Evolutionary conservation across 306 rosid genomes (phyloP).

Genomic region (Prunus armeniaca): DNA sequence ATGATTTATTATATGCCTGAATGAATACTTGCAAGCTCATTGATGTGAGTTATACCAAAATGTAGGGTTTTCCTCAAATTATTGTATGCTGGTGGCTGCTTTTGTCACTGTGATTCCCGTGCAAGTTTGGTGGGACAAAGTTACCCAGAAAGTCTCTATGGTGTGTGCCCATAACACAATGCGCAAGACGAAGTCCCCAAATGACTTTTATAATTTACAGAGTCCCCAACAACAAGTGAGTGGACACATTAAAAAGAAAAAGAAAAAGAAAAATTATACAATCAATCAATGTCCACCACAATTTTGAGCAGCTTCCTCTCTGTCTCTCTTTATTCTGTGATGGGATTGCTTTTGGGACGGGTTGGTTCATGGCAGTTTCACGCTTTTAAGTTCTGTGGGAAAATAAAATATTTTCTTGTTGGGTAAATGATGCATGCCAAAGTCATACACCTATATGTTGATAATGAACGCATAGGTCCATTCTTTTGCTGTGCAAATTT

Average conservation of each 20-base stretch:
- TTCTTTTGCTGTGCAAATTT: too few relatives aligned
- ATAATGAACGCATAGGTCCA: too few relatives aligned
- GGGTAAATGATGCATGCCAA: not conserved
- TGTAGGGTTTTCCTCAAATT: not conserved
- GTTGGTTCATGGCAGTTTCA: not conserved
- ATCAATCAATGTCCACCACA: not conserved
- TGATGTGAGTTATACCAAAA: not conserved
- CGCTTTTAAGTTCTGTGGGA: not conserved
- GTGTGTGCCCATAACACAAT: not conserved
- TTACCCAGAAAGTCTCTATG: not conserved
- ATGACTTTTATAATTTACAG: too few relatives aligned
- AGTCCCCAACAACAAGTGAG: not conserved
- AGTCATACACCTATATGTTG: not conserved
- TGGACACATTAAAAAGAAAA: not conserved
- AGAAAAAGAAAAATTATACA: not conserved
- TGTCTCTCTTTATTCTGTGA: not conserved
- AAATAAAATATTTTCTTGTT: not conserved
- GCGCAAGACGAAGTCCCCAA: not conserved
- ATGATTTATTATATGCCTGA: too few relatives aligned
- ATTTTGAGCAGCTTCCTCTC: not conserved
- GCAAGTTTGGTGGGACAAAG: not conserved
- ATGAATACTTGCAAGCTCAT: too few relatives aligned
- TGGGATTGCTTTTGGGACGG: not conserved
- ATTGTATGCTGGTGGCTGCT: not conserved
- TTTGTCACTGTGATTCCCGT: not conserved